Percentiles rank a stretch among this genome's conserved stretches.
phyloP scores from a whole-genome alignment of 163 green algal species.

The Dunaliella salina region DNA sequence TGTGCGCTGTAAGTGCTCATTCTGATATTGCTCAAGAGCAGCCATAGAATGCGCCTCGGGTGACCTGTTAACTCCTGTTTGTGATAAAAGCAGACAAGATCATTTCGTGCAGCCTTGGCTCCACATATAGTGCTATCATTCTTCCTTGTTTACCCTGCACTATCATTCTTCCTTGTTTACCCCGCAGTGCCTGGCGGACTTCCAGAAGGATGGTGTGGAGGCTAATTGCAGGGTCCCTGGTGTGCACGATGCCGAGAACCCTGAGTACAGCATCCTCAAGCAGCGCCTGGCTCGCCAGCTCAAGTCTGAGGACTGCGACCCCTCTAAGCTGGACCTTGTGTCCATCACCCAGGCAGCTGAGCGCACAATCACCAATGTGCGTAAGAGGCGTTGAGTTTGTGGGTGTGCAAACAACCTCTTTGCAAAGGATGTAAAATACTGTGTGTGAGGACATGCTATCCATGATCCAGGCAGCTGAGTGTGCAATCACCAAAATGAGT shows the following conservation, averaged over 20 bases:
- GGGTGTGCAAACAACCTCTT: too few relatives aligned
- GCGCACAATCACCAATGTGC: constrained; percentile 55
- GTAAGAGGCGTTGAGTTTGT: too few relatives aligned
- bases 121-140: neutral
- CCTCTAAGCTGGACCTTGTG: constrained; percentile 50
- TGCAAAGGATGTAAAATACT: too few relatives aligned
- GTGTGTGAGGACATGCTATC: too few relatives aligned
- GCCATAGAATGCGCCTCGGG: too few relatives aligned
- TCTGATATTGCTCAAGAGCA: too few relatives aligned
- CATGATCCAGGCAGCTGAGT: too few relatives aligned
- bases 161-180: too few relatives aligned
- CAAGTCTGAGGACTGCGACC: constrained; percentile 47
- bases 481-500: neutral
- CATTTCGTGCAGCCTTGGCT: neutral
- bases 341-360: constrained; percentile 66
- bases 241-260: constrained; percentile 73
- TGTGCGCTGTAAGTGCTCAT: too few relatives aligned
- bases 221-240: constrained; percentile 25
- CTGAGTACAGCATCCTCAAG: constrained; percentile 85
- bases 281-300: constrained; percentile 69
- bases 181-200: constrained; percentile 5
- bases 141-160: too few relatives aligned
- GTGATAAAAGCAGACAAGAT: too few relatives aligned
- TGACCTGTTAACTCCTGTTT: too few relatives aligned
- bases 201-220: constrained; percentile 33